Percentiles rank a stretch among this genome's conserved stretches.
Evolutionary conservation across 2,329 filamentous ascomycete species (phyloP).

Genomic region (Remersonia thermophila): DNA sequence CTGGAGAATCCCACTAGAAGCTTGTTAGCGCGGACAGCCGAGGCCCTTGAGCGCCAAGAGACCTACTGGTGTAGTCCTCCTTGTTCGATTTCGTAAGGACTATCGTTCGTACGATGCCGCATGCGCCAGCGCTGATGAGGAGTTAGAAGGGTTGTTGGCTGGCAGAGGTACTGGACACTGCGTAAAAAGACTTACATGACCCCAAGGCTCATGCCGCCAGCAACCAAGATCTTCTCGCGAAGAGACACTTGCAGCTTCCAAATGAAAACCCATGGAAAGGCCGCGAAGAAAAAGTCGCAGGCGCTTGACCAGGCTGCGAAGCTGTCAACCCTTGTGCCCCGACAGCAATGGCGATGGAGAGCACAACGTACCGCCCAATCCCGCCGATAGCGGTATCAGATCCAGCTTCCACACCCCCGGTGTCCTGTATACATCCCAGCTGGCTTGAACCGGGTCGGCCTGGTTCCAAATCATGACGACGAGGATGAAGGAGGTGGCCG

Average conservation of each 20-base stretch:
- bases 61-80: conserved; percentile 21
- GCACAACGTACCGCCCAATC: conserved; percentile 20
- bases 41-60: background rate
- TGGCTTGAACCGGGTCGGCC: conserved; percentile 24
- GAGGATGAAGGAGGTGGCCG: conserved; percentile 22
- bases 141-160: conserved; percentile 15
- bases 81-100: conserved; percentile 18
- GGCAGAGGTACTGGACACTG: too few species aligned
- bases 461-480: conserved; percentile 28
- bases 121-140: conserved; percentile 22
- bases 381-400: conserved; percentile 26
- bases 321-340: conserved; percentile 10
- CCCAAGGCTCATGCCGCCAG: conserved; percentile 30
- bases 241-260: conserved; percentile 32
- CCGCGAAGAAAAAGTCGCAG: conserved; percentile 28
- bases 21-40: background rate
- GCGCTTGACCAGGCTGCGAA: conserved; percentile 22
- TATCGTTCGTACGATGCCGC: conserved; percentile 23
- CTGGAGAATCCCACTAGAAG: conserved; percentile 23
- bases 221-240: conserved; percentile 33
- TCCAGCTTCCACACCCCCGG: conserved; percentile 24
- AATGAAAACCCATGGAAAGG: conserved; percentile 32
- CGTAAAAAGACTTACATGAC: conserved; percentile 23
- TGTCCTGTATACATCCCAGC: conserved; percentile 26
- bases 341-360: conserved; percentile 1